Evolutionary conservation across 169 alveolate species (phyloP), one percentile per base, ranked within the genome.

Genomic region (Plasmodium chabaudi): DNA sequence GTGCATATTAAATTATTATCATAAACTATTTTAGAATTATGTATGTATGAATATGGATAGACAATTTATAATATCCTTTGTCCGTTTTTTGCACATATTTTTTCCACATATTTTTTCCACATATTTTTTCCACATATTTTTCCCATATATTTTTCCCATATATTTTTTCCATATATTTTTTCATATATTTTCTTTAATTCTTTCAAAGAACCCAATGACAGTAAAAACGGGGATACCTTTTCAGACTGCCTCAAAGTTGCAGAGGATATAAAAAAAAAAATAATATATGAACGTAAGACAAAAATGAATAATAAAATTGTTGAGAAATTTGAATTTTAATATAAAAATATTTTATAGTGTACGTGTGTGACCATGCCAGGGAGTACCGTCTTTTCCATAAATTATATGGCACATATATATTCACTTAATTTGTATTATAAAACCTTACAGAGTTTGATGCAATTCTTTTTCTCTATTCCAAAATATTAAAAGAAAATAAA

Each of bases 281-380:
- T 79, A 67, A 79, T 79, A 3, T 42, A 19, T 27, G 72, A 79
- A 47, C 82, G 89, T 79, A 79, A 64, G 13, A 57, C 25, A 46
- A 21, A 47, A 39, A 25, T 70, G 5, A 5, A 34, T 7, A 34
- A 34, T 34, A 34, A 34, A 34, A 34, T 3, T 34, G 5, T 34
- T 34, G 5, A 34, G 0, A 2, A 34, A 34, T 3, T 34, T 34
- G 4, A 34, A 34, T 34, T 34, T 34, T 0, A 34, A 3, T 34
- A 34, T 34, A 3, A 34, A 34, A 34, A 0, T 34, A 34, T 34
- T 1, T 34, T 34, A 34, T 34, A 5, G 5, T 34, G 5, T 27
- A 2, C 1, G 39, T 27, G 39, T 27, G 39, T 27, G 5, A 27
- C 0, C 39, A 27, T 27, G 39, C 4, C 39, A 3, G 5, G 5